phyloP scores from a whole-genome alignment of 495 filamentous ascomycete genomes.

The Xylaria sp. region DNA sequence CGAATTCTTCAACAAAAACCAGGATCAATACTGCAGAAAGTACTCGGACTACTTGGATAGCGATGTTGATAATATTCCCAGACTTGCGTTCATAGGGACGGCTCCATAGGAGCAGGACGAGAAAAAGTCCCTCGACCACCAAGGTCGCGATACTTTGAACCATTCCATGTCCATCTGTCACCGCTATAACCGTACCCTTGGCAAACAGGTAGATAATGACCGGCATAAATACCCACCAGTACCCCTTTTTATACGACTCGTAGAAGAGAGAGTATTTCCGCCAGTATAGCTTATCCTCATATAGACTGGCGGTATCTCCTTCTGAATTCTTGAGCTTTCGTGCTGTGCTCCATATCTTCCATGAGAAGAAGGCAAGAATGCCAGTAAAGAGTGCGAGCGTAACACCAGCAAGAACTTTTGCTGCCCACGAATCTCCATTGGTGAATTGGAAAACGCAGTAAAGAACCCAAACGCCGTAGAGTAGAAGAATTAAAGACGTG shows the following conservation, averaged over 20 bases:
- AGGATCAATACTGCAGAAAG: constrained; percentile 88
- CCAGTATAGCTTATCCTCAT: constrained; percentile 91
- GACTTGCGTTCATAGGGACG: constrained; percentile 85
- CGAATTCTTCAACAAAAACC: constrained; percentile 92
- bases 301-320: constrained; percentile 76
- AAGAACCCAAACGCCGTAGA: constrained; percentile 94
- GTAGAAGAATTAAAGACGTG: constrained; percentile 85
- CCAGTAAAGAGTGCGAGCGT: constrained; percentile 82
- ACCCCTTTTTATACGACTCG: constrained; percentile 88
- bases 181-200: constrained; percentile 87
- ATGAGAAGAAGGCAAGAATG: constrained; percentile 78
- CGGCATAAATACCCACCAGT: constrained; percentile 97
- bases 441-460: constrained; percentile 97
- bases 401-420: constrained; percentile 81
- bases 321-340: constrained; percentile 73
- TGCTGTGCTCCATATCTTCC: constrained; percentile 81
- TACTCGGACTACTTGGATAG: constrained; percentile 93
- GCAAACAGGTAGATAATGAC: constrained; percentile 91
- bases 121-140: constrained; percentile 75
- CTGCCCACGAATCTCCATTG: constrained; percentile 94
- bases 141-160: constrained; percentile 80
- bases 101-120: constrained; percentile 77
- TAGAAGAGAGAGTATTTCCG: constrained; percentile 97
- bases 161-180: constrained; percentile 84
- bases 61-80: constrained; percentile 90